Conservation (phyloP, 139 green algal genomes). For the Pleodorina starrii region DNA sequence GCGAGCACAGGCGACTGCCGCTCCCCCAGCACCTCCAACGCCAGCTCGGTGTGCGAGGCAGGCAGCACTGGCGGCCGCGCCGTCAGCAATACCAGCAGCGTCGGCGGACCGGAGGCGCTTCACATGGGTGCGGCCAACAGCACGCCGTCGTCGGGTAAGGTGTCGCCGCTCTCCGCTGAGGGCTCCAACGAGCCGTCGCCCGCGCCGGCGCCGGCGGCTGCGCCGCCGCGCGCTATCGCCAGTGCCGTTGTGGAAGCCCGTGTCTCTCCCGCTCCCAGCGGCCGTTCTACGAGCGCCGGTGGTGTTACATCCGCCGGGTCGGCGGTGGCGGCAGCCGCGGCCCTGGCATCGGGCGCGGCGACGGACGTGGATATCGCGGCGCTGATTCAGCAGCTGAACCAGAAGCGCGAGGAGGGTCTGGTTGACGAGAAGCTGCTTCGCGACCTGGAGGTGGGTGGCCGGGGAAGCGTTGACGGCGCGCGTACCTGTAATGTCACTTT, state of each 20-base stretch:
- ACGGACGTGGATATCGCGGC: conserved; percentile 57
- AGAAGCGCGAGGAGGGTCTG: conserved; percentile 60
- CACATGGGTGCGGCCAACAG: background rate
- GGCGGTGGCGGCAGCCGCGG: conserved; percentile 15
- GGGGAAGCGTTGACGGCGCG: too few relatives aligned
- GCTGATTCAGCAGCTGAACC: conserved; percentile 57
- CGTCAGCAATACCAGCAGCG: conserved; percentile 26
- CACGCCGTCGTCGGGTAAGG: conserved; percentile 28
- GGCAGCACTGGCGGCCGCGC: conserved; percentile 8
- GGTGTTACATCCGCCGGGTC: background rate
- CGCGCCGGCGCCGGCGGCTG: background rate
- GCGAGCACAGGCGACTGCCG: background rate
- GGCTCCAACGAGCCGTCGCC: conserved; percentile 39
- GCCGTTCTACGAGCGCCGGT: background rate
- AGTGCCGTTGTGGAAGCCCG: background rate
- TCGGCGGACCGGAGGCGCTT: background rate
- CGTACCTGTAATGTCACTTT: too few relatives aligned
- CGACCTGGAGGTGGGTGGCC: conserved; percentile 47
- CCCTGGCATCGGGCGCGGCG: background rate
- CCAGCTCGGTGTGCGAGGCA: conserved; percentile 43
- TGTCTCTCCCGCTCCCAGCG: background rate
- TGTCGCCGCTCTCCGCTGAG: conserved; percentile 52
- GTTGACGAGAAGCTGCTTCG: conserved; percentile 68
- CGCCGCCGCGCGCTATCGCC: background rate
- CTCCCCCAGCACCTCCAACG: conserved; percentile 11